Percentiles rank a stretch among this genome's conserved stretches.
Evolutionary conservation across 1,139 yeast species (phyloP).

Genomic region (Kluyveromyces sp.): DNA sequence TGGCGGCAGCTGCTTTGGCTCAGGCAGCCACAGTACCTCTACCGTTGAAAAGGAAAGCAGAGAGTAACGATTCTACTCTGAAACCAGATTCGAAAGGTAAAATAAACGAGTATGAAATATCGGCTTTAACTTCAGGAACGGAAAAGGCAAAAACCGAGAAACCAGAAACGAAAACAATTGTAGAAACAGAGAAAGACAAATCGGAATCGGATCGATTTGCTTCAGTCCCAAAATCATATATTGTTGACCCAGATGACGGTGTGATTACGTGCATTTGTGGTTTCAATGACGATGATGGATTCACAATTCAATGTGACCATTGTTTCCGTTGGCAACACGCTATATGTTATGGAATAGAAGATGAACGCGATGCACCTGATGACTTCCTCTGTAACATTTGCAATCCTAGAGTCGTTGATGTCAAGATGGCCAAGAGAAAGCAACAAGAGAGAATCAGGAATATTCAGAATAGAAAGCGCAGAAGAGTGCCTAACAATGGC

Average conservation of each 20-base stretch:
- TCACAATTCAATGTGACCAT: conserved; percentile 86
- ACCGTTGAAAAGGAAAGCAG: conserved; percentile 17
- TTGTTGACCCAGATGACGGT: conserved; percentile 75
- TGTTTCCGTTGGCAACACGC: conserved; percentile 96
- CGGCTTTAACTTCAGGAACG: neutral
- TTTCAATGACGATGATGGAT: conserved; percentile 86
- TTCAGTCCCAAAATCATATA: conserved; percentile 37
- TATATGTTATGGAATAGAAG: conserved; percentile 69
- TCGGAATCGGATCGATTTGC: neutral
- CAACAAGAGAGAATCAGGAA: conserved; percentile 37
- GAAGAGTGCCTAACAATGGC: conserved; percentile 13
- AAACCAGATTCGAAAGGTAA: conserved; percentile 8
- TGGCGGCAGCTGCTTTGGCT: conserved; percentile 30
- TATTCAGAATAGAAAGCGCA: conserved; percentile 21
- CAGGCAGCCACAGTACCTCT: conserved; percentile 28
- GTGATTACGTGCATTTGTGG: conserved; percentile 86
- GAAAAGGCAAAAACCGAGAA: neutral
- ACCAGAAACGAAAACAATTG: neutral
- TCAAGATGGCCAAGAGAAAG: conserved; percentile 41
- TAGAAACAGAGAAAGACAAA: neutral
- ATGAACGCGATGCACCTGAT: conserved; percentile 73
- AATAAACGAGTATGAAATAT: neutral
- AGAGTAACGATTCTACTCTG: neutral
- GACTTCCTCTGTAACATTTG: conserved; percentile 77
- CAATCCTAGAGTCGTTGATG: conserved; percentile 54